phyloP scores from a whole-genome alignment of 108 stramenopile species.

The Chaetoceros muelleri region DNA sequence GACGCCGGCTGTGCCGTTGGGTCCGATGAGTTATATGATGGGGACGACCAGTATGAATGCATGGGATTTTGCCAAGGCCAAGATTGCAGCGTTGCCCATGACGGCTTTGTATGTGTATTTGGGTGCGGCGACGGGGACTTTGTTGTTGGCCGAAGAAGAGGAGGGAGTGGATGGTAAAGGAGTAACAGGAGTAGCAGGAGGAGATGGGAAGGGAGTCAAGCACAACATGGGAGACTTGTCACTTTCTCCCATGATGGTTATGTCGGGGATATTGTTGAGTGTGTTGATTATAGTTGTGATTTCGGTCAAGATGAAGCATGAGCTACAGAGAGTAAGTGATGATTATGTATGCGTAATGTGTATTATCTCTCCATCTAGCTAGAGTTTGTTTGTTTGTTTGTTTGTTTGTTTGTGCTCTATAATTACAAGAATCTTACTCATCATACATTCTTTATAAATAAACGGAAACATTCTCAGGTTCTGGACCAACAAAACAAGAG shows the following conservation, averaged over 20 bases:
- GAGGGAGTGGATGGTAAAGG: neutral
- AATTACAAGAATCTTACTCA: no score
- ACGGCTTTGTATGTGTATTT: conserved; percentile 69
- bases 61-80: conserved; percentile 50
- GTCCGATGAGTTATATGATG: conserved; percentile 71
- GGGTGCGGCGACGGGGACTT: conserved; percentile 59
- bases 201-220: conserved; percentile 4
- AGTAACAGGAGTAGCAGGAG: conserved; percentile 4
- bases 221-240: conserved; percentile 41
- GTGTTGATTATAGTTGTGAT: conserved; percentile 61
- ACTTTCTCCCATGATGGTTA: conserved; percentile 47
- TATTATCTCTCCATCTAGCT: neutral
- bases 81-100: conserved; percentile 62
- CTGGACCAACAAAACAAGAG: no score
- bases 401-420: no score
- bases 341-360: neutral
- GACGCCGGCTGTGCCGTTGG: conserved; percentile 66
- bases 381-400: no score
- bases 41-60: conserved; percentile 73
- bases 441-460: no score
- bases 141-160: conserved; percentile 17
- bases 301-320: conserved; percentile 50
- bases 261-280: conserved; percentile 51
- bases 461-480: no score
- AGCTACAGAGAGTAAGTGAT: conserved; percentile 54